phyloP scores from a whole-genome alignment of 106 monocot genomes.

The Posidonia australis region DNA sequence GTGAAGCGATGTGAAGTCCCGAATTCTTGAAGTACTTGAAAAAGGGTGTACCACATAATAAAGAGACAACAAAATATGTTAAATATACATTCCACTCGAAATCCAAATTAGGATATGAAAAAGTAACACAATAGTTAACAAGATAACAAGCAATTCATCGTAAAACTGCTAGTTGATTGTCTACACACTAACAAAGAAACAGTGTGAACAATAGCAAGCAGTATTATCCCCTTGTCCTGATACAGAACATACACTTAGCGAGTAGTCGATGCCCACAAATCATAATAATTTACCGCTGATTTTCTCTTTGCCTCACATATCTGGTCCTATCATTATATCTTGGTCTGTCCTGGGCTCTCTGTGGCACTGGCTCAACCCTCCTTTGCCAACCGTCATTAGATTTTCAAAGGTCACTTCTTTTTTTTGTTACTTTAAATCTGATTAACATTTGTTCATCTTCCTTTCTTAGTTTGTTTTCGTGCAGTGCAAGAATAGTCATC shows the following conservation, averaged over 20 bases:
- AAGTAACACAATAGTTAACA: too few relatives aligned
- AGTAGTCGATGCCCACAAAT: not conserved
- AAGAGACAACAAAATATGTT: not conserved
- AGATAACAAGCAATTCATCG: too few relatives aligned
- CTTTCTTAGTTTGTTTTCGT: too few relatives aligned
- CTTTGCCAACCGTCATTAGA: conserved; percentile 36
- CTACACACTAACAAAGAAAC: too few relatives aligned
- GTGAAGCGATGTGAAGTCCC: too few relatives aligned
- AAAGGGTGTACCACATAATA: too few relatives aligned
- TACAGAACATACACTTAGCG: not conserved
- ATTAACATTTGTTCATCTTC: too few relatives aligned
- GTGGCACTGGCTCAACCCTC: conserved; percentile 87
- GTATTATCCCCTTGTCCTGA: not conserved
- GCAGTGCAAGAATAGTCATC: too few relatives aligned
- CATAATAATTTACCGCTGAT: conserved; percentile 28
- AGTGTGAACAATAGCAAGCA: not conserved
- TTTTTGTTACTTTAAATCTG: too few relatives aligned
- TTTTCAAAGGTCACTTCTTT: too few relatives aligned
- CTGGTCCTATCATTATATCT: conserved; percentile 87
- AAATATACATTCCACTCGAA: not conserved
- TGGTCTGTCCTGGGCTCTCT: conserved; percentile 85
- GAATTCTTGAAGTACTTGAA: too few relatives aligned
- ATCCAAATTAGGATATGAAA: not conserved
- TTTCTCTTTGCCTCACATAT: conserved; percentile 86
- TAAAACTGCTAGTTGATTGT: too few relatives aligned